These are phyloP conservation scores for Diaporthe velutina DNA, from an alignment of 2,329 filamentous ascomycete genomes.

Conservation along the genomic window DNA sequence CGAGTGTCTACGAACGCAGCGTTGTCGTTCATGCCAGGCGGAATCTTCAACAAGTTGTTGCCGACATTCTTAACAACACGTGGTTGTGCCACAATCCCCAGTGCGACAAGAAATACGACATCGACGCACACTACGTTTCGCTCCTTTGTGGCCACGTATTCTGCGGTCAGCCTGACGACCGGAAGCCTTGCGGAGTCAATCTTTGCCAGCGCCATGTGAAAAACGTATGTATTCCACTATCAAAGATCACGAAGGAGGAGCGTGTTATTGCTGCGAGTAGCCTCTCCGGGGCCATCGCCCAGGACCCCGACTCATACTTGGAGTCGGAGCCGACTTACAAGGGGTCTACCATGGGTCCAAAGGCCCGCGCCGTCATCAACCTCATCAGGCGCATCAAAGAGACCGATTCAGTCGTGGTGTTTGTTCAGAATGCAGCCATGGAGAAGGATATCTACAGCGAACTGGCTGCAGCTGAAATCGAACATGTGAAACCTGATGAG, in stretches of 20 bases:
- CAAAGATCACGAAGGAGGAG: constrained; percentile 16
- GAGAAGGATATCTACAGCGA: constrained; percentile 44
- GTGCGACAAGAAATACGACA: not conserved
- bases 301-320: constrained; percentile 22
- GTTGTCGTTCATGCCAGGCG: constrained; percentile 27
- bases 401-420: constrained; percentile 51
- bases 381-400: constrained; percentile 44
- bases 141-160: constrained; percentile 36
- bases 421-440: constrained; percentile 51
- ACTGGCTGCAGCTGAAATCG: constrained; percentile 40
- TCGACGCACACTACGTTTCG: constrained; percentile 28
- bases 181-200: constrained; percentile 21
- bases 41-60: constrained; percentile 33
- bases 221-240: constrained; percentile 35
- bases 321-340: constrained; percentile 12
- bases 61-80: not conserved
- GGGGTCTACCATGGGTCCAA: constrained; percentile 39
- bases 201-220: constrained; percentile 28
- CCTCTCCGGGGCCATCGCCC: constrained; percentile 20
- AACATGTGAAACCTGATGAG: constrained; percentile 27
- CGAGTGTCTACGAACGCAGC: constrained; percentile 16
- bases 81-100: constrained; percentile 22
- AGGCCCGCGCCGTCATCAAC: constrained; percentile 41
- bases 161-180: constrained; percentile 8
- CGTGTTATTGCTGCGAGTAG: constrained; percentile 16